Percentiles rank a stretch among this genome's conserved stretches.
Conservation (phyloP, 2,329 filamentous ascomycete genomes). For the Sporothrix curviconia region DNA sequence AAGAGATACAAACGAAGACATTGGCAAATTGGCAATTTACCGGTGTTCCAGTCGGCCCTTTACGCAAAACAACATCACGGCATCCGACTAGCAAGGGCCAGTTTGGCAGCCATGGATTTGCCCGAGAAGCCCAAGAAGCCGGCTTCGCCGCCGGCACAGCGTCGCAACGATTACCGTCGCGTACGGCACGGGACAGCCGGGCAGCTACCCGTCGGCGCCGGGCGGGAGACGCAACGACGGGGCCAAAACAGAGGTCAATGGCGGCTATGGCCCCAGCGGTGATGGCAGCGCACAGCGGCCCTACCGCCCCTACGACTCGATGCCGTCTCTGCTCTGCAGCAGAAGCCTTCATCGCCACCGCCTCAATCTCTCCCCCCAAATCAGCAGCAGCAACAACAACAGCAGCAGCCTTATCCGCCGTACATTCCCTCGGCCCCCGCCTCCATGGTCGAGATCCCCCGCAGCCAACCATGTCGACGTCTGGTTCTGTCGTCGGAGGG, state of each 20-base stretch:
- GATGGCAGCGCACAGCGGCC: background rate
- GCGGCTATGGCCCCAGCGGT: background rate
- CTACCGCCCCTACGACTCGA: background rate
- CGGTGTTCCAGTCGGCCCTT: too few relatives aligned
- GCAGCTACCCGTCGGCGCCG: constrained; percentile 3
- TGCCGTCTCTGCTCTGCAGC: background rate
- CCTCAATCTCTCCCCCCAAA: background rate
- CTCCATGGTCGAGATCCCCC: constrained; percentile 18
- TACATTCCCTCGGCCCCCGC: constrained; percentile 5
- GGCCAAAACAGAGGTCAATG: background rate
- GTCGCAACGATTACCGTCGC: background rate
- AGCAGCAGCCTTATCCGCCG: background rate
- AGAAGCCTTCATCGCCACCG: constrained; percentile 1
- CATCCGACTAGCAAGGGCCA: too few relatives aligned
- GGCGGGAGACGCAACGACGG: constrained; percentile 1
- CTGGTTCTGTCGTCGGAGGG: constrained; percentile 12
- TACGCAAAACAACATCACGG: too few relatives aligned
- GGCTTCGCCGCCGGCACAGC: background rate
- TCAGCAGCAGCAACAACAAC: background rate
- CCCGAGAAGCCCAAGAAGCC: too few relatives aligned
- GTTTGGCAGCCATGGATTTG: too few relatives aligned
- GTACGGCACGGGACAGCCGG: constrained; percentile 3
- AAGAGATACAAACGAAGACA: too few relatives aligned
- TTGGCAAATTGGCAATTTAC: too few relatives aligned
- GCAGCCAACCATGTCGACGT: constrained; percentile 18